Evolutionary conservation across 108 stramenopile genomes (phyloP), one percentile per base, ranked within the genome.

Genomic region (Asterionellopsis glacialis): DNA sequence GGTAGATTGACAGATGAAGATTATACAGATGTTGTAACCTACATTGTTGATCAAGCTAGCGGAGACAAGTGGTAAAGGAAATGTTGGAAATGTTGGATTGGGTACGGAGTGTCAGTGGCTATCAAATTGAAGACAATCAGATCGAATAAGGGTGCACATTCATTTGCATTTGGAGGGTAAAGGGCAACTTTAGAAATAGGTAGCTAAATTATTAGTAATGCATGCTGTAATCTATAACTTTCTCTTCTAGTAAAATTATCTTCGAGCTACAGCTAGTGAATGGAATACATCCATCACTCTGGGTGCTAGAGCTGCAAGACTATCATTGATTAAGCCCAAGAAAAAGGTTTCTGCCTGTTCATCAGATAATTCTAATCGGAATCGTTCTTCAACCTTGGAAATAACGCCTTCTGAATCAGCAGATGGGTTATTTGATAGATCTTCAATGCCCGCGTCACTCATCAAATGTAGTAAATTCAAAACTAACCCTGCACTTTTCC

Each of bases 401-500:
- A 97, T 93, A 0, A 96, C 94, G 33, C 88, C 93, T 15, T 89
- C 87, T 7, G 87, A 79, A 72, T 88, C 87, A 9, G 82, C 77
- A 39, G 83, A 67, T 2, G 96, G 94, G 55, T 99, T 90, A 66
- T 95, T 89, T 11, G 92, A 95, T 12, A 99, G 68, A 64, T 96
- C 93, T 51, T 96, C 85, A 51, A 99, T 96, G n/a, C 92, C 95
- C 6, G 97, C 97, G 72, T 98, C 97, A 54, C 90, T 93, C 97
- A 97, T 98, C 12, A 99, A 74, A 58, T 89, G 79, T 16, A 99
- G 82, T 48, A 99, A 64, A 64, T 98, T 98, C 52, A 99, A 72
- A 33, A 98, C 84, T 15, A 99, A 82, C n/a, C 95, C 95, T 19
- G 97, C 97, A 50, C 81, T 84, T 67, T 96, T 96, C 21, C 99